Evolutionary conservation across 768 basidiomycete genomes (phyloP).

Genomic region (Russula lepida): DNA sequence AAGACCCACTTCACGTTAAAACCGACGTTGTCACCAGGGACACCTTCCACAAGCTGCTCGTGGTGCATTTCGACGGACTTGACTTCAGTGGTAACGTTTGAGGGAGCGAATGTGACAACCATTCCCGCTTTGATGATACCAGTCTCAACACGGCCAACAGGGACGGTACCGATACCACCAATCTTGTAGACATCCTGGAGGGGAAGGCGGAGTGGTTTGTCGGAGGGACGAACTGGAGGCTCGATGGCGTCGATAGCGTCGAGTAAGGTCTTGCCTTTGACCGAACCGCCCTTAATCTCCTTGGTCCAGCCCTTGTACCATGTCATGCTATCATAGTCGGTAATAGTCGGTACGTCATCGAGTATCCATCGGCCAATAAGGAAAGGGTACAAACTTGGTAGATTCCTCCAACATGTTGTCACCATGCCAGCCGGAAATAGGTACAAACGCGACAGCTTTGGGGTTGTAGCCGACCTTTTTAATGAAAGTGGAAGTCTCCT

Average conservation of each 20-base stretch:
- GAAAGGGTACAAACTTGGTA: slow-evolving; percentile 52
- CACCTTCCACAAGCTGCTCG: slow-evolving; percentile 91
- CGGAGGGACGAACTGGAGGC: slow-evolving; percentile 90
- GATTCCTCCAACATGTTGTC: slow-evolving; percentile 99
- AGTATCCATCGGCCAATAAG: neutral
- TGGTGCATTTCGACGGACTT: slow-evolving; percentile 99
- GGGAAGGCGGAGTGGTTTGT: slow-evolving; percentile 99
- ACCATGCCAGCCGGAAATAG: slow-evolving; percentile 99
- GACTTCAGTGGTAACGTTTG: slow-evolving; percentile 99
- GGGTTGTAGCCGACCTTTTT: slow-evolving; percentile 99
- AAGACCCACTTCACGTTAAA: slow-evolving; percentile 89
- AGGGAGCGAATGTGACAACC: slow-evolving; percentile 94
- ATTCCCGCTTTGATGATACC: slow-evolving; percentile 99
- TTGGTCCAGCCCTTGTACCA: slow-evolving; percentile 99
- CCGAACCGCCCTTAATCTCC: slow-evolving; percentile 87
- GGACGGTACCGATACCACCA: slow-evolving; percentile 99
- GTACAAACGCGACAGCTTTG: slow-evolving; percentile 95
- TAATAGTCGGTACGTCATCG: slow-evolving; percentile 17
- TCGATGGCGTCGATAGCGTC: slow-evolving; percentile 99
- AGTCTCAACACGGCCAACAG: slow-evolving; percentile 99
- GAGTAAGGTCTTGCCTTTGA: slow-evolving; percentile 98
- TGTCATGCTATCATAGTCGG: slow-evolving; percentile 59
- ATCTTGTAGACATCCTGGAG: slow-evolving; percentile 99
- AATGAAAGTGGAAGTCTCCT: slow-evolving; percentile 96
- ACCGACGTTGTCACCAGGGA: slow-evolving; percentile 98